Evolutionary conservation across 1,139 yeast species (phyloP).

Genomic region (Yamadazyma siamensis): DNA sequence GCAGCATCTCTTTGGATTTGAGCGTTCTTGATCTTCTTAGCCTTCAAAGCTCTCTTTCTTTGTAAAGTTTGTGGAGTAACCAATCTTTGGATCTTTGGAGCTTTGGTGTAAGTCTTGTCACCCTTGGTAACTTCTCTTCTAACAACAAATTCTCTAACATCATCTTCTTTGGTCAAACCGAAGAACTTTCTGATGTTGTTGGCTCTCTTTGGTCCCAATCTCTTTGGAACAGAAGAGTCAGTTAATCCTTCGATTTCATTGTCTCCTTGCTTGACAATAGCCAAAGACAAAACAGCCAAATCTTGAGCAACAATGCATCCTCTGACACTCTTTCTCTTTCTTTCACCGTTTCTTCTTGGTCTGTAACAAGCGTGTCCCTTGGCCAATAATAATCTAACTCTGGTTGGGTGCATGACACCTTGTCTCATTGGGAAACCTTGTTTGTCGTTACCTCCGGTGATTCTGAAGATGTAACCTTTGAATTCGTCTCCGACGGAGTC

Average conservation of each 20-base stretch:
- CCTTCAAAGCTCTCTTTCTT: slow-evolving; percentile 97
- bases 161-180: slow-evolving; percentile 97
- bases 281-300: slow-evolving; percentile 90
- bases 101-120: slow-evolving; percentile 98
- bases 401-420: slow-evolving; percentile 99
- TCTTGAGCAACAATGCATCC: slow-evolving; percentile 99
- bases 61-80: slow-evolving; percentile 99
- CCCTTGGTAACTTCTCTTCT: slow-evolving; percentile 99
- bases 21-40: slow-evolving; percentile 94
- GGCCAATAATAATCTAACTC: slow-evolving; percentile 93
- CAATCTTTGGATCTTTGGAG: slow-evolving; percentile 99
- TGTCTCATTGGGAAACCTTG: slow-evolving; percentile 99
- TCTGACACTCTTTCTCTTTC: slow-evolving; percentile 99
- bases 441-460: slow-evolving; percentile 99
- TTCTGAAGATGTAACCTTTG: slow-evolving; percentile 98
- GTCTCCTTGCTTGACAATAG: slow-evolving; percentile 97
- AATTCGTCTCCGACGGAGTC: slow-evolving; percentile 97
- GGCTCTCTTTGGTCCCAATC: slow-evolving; percentile 99
- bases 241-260: slow-evolving; percentile 94
- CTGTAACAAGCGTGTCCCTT: slow-evolving; percentile 99
- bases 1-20: slow-evolving; percentile 99
- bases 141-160: slow-evolving; percentile 90
- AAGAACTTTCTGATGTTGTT: slow-evolving; percentile 99
- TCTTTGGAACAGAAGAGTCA: slow-evolving; percentile 92
- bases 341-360: slow-evolving; percentile 99